phyloP scores from a whole-genome alignment of 2,329 filamentous ascomycete species.

The Sporothrix phasma region DNA sequence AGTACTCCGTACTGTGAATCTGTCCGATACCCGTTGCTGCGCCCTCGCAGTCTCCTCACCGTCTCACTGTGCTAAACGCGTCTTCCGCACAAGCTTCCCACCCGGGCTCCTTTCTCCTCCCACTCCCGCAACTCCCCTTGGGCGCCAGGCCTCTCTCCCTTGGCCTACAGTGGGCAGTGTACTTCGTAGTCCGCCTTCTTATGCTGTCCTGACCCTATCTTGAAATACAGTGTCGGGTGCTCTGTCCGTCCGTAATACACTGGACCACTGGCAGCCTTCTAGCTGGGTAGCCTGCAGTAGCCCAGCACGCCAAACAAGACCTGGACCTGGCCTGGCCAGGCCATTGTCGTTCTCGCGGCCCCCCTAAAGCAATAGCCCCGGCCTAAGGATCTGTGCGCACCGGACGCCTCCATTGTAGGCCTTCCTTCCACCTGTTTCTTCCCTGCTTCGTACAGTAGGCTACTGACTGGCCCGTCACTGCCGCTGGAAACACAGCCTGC shows the following conservation, averaged over 20 bases:
- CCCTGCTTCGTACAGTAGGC: too few species aligned
- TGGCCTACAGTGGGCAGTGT: too few species aligned
- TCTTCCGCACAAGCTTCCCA: not conserved
- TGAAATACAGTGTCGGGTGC: not conserved
- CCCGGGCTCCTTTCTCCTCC: not conserved
- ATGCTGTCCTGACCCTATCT: not conserved
- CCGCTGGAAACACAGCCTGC: constrained; percentile 1
- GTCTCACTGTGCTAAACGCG: not conserved
- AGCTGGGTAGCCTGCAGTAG: not conserved
- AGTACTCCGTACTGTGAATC: too few species aligned
- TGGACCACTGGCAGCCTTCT: not conserved
- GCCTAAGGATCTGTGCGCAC: not conserved
- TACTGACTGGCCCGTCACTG: not conserved
- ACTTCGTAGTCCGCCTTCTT: too few species aligned
- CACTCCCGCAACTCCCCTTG: not conserved
- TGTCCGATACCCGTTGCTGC: not conserved
- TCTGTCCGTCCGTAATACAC: not conserved
- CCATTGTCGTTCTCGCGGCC: not conserved
- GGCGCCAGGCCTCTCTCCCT: not conserved
- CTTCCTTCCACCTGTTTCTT: not conserved
- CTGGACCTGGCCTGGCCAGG: not conserved
- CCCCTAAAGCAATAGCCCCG: not conserved
- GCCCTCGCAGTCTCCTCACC: not conserved
- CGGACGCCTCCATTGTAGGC: not conserved
- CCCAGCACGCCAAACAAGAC: not conserved